phyloP scores from a whole-genome alignment of 2,329 filamentous ascomycete species.

The Talaromyces sp. region DNA sequence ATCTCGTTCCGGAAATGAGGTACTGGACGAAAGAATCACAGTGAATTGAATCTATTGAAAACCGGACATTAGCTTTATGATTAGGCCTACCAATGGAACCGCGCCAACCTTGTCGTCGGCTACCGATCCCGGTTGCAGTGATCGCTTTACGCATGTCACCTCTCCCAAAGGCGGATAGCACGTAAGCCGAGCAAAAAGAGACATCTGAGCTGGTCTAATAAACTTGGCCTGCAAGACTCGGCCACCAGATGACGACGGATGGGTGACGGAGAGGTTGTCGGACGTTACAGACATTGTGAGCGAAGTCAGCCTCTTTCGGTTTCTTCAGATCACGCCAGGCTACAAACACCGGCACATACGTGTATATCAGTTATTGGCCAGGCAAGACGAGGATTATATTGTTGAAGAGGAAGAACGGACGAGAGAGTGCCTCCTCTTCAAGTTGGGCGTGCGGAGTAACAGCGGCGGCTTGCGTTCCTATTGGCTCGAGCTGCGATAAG shows the following conservation, averaged over 20 bases:
- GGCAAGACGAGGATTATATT: background rate
- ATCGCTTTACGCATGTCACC: constrained; percentile 58
- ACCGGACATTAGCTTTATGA: background rate
- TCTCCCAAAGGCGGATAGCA: constrained; percentile 73
- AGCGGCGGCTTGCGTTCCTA: constrained; percentile 6
- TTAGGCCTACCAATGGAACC: background rate
- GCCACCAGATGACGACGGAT: constrained; percentile 1
- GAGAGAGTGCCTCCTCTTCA: background rate
- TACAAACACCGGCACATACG: background rate
- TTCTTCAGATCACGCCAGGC: background rate
- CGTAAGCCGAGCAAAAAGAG: constrained; percentile 54
- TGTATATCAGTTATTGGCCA: background rate
- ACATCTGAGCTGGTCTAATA: constrained; percentile 41
- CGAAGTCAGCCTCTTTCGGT: background rate
- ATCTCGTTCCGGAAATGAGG: constrained; percentile 50
- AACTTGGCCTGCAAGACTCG: constrained; percentile 25
- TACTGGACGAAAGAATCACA: constrained; percentile 65
- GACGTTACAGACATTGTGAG: constrained; percentile 8
- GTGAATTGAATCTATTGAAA: constrained; percentile 55
- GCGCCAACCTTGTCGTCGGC: constrained; percentile 27
- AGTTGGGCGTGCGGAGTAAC: background rate
- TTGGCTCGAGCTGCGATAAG: constrained; percentile 2
- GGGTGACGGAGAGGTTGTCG: constrained; percentile 8
- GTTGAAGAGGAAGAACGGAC: background rate
- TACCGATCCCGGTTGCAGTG: constrained; percentile 28